Evolutionary conservation across 108 stramenopile genomes (phyloP), one percentile per base, ranked within the genome.

Genomic region (Fistulifera solaris): DNA sequence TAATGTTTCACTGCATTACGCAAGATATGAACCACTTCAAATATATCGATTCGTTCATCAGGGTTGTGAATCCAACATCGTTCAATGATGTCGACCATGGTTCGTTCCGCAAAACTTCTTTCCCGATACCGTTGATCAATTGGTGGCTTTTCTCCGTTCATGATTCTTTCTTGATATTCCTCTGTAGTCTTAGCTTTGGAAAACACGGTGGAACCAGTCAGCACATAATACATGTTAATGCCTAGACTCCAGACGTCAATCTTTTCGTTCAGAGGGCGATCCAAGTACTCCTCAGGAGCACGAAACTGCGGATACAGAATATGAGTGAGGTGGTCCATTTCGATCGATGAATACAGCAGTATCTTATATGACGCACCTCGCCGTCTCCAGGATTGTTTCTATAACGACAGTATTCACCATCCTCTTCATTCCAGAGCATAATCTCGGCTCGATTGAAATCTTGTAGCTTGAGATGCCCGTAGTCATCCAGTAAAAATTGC

Each of bases 361-460:
- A 40, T 13, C 40, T 14, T 14, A 40, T 13, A 40, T 61, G 45
- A n/a, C n/a, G n/a, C 43, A 63, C 62, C 15, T 63, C 56, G 1
- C 60, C 65, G 8, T 47, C 14, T 17, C 61, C 77, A 27, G 1
- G 38, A 23, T 12, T 83, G 80, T 38, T 83, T 67, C 0, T 45
- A 27, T 77, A 85, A 44, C 67, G 67, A 56, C 89, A 91, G 65
- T 83, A 85, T 35, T 62, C 49, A n/a, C 61, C 24, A 5, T 67
- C 51, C 0, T 63, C 48, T 19, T 62, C 61, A 55, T 91, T 77
- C 39, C 38, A 85, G 16, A 81, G 63, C 55, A 81, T 56, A 27
- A 80, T 54, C 56, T 87, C 80, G 0, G 89, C 89, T 27, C 89
- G 68, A 46, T 91, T 91, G 56, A 80, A 91, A 52, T 91, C 89